phyloP scores from a whole-genome alignment of 2,329 filamentous ascomycete species.

The Pseudocercospora cruenta region DNA sequence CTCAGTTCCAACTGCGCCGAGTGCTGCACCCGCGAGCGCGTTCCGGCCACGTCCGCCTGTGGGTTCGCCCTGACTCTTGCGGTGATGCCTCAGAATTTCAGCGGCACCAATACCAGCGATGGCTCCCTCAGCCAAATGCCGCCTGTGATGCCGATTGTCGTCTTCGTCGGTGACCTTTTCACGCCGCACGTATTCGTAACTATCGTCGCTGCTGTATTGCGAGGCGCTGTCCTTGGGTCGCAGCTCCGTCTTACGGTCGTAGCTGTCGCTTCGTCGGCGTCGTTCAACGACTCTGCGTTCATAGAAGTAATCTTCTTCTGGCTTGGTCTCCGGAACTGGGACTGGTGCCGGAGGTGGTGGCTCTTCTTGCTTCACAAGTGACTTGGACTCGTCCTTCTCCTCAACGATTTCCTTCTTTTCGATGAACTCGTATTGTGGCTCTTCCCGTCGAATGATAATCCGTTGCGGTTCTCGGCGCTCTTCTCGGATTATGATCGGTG shows the following conservation, averaged over 20 bases:
- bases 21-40: constrained; percentile 62
- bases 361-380: constrained; percentile 47
- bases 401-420: constrained; percentile 59
- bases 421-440: constrained; percentile 62
- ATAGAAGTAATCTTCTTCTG: constrained; percentile 65
- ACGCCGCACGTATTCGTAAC: constrained; percentile 60
- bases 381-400: constrained; percentile 51
- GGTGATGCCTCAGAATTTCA: constrained; percentile 61
- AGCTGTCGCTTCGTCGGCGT: constrained; percentile 46
- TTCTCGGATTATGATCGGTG: constrained; percentile 59
- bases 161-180: constrained; percentile 46
- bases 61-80: constrained; percentile 59
- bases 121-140: constrained; percentile 65
- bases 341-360: constrained; percentile 39
- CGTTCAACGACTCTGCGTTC: constrained; percentile 60
- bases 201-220: constrained; percentile 64
- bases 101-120: constrained; percentile 64
- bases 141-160: constrained; percentile 51
- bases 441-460: constrained; percentile 60
- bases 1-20: constrained; percentile 65
- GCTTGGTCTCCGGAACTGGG: constrained; percentile 36
- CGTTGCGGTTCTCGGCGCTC: constrained; percentile 47
- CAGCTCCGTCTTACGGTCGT: constrained; percentile 50
- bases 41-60: constrained; percentile 56
- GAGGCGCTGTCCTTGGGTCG: constrained; percentile 58